These are phyloP conservation scores for Dryas octopetala DNA, from an alignment of 306 rosid species.

Conservation along the genomic window DNA sequence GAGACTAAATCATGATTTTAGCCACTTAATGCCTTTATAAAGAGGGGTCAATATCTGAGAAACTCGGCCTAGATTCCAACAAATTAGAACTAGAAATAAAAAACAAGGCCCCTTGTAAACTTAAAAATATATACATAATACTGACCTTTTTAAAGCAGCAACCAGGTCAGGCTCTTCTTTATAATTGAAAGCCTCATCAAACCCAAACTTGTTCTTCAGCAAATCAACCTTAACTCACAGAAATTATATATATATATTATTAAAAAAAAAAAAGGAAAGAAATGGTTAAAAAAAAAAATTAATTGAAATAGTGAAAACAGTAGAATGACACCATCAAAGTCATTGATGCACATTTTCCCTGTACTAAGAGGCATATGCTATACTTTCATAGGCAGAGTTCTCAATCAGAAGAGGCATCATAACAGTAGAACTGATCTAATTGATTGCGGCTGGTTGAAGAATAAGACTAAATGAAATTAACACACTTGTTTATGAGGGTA, in stretches of 20 bases:
- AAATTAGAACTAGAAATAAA: no score
- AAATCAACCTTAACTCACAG: conserved; percentile 21
- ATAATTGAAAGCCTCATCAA: conserved; percentile 39
- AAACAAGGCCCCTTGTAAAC: no score
- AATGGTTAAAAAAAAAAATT: background rate
- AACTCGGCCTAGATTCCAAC: no score
- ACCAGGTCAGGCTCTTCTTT: conserved; percentile 34
- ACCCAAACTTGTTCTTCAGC: conserved; percentile 33
- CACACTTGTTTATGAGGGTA: background rate
- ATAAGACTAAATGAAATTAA: background rate
- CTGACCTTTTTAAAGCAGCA: conserved; percentile 32
- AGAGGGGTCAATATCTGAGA: no score
- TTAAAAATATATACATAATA: background rate
- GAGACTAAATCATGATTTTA: no score
- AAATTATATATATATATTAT: background rate
- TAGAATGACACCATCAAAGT: background rate
- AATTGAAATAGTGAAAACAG: background rate
- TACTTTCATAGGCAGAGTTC: no score
- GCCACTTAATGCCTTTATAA: no score
- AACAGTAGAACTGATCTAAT: background rate
- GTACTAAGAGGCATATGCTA: background rate
- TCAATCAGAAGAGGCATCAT: no score
- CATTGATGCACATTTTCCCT: background rate
- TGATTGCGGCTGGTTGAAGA: background rate
- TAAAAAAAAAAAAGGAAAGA: background rate